Evolutionary conservation across 2,329 filamentous ascomycete species (phyloP).

Genomic region (Arthrinium phaeospermum): DNA sequence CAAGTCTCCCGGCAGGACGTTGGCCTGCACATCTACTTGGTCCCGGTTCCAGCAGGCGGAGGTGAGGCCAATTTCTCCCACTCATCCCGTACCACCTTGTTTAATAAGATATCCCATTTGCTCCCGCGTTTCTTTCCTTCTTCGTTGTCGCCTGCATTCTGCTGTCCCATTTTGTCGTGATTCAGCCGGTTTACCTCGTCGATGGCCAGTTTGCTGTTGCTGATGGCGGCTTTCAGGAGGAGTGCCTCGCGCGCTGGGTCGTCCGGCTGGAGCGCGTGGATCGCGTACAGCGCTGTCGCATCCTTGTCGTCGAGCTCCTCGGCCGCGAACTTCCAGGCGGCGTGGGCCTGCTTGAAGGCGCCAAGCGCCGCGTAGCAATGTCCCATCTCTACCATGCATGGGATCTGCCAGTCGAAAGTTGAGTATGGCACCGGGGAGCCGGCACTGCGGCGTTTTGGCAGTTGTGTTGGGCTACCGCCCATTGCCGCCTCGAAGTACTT

Average conservation of each 20-base stretch:
- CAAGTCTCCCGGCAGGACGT: neutral
- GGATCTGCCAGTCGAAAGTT: constrained; percentile 43
- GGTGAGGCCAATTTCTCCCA: constrained; percentile 28
- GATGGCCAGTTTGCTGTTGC: constrained; percentile 27
- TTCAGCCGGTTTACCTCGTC: neutral
- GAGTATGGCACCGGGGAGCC: constrained; percentile 27
- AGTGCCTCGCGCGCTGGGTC: constrained; percentile 32
- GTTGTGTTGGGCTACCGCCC: constrained; percentile 20
- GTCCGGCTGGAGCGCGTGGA: constrained; percentile 30
- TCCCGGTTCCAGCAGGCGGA: neutral
- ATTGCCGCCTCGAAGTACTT: constrained; percentile 19
- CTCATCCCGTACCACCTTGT: constrained; percentile 32
- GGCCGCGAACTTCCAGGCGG: constrained; percentile 33
- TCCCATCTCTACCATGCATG: constrained; percentile 39
- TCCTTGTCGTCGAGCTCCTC: constrained; percentile 39
- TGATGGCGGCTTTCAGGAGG: constrained; percentile 41
- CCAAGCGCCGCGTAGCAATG: constrained; percentile 31
- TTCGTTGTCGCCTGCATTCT: constrained; percentile 21
- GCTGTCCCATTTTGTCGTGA: neutral
- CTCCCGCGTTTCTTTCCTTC: constrained; percentile 20
- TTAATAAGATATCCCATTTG: constrained; percentile 29
- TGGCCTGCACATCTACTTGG: neutral
- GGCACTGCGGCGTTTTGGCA: constrained; percentile 19
- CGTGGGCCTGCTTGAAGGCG: constrained; percentile 31
- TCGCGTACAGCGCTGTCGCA: constrained; percentile 35